These are phyloP conservation scores for Geotrichum aggregatum DNA, from an alignment of 1,139 yeast species.

Conservation along the genomic window DNA sequence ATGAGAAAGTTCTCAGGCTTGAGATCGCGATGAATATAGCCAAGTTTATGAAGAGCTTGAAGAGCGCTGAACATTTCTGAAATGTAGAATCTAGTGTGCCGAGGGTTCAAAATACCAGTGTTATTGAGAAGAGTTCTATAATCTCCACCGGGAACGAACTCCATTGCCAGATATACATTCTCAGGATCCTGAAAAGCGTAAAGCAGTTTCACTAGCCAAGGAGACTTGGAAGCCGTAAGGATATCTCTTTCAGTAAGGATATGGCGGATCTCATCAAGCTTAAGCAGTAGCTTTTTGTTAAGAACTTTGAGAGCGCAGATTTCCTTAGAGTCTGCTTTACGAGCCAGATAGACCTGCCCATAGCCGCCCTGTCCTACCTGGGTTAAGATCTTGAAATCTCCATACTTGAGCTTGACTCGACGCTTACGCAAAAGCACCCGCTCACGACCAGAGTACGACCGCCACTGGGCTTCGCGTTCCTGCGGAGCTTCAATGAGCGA, in stretches of 20 bases:
- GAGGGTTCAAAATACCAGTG: constrained; percentile 87
- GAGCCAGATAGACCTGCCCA: constrained; percentile 89
- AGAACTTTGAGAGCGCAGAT: constrained; percentile 91
- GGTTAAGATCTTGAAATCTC: constrained; percentile 91
- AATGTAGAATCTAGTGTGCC: constrained; percentile 91
- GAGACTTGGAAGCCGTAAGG: constrained; percentile 87
- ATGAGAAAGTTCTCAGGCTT: constrained; percentile 95
- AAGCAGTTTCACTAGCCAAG: constrained; percentile 88
- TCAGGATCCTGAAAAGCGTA: constrained; percentile 94
- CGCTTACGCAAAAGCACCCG: constrained; percentile 80
- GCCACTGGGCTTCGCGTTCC: constrained; percentile 70
- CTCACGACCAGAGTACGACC: constrained; percentile 76
- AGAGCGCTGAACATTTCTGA: constrained; percentile 96
- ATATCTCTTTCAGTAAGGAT: constrained; percentile 95
- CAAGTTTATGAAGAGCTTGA: constrained; percentile 87
- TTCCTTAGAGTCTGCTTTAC: constrained; percentile 90
- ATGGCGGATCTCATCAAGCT: constrained; percentile 92
- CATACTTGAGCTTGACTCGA: constrained; percentile 85
- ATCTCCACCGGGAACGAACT: constrained; percentile 98
- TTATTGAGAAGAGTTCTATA: constrained; percentile 90
- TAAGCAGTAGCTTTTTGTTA: constrained; percentile 78
- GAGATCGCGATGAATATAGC: constrained; percentile 93
- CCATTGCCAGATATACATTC: constrained; percentile 93
- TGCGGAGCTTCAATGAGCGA: constrained; percentile 45
- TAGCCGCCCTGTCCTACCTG: constrained; percentile 99